Conservation (phyloP, 306 rosid genomes). For the Trichosanthes truncata region DNA sequence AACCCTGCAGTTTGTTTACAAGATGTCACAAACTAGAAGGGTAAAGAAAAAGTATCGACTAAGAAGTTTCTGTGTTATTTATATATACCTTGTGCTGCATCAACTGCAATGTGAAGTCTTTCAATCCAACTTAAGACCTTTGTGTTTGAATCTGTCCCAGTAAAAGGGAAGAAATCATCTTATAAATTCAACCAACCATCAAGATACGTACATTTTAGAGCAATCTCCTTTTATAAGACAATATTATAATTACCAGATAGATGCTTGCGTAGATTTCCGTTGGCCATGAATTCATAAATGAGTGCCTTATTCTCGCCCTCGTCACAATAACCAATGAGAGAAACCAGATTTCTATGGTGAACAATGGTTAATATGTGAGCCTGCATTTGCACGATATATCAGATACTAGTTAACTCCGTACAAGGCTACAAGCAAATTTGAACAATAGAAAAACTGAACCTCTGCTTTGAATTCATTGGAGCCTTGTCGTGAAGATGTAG, state of each 20-base stretch:
- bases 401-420: no score
- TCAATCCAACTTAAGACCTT: constrained; percentile 14
- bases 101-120: constrained; percentile 18
- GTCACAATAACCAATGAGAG: constrained; percentile 17
- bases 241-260: background rate
- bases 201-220: background rate
- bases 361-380: constrained; percentile 11
- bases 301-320: constrained; percentile 14
- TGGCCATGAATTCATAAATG: constrained; percentile 15
- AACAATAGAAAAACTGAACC: constrained; percentile 1
- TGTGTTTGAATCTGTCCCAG: constrained; percentile 4
- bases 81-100: constrained; percentile 18
- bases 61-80: background rate
- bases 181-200: background rate
- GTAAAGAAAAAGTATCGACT: background rate
- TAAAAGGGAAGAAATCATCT: background rate
- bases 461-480: constrained; percentile 22
- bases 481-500: constrained; percentile 26
- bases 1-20: constrained; percentile 6
- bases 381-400: constrained; percentile 5
- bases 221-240: background rate
- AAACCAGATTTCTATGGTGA: constrained; percentile 23
- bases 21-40: background rate
- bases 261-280: constrained; percentile 12
- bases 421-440: background rate